Percentiles rank a stretch among this genome's conserved stretches.
These are phyloP conservation scores for Pythium rishiriense DNA, from an alignment of 352 stramenopile species.

Conservation along the genomic window DNA sequence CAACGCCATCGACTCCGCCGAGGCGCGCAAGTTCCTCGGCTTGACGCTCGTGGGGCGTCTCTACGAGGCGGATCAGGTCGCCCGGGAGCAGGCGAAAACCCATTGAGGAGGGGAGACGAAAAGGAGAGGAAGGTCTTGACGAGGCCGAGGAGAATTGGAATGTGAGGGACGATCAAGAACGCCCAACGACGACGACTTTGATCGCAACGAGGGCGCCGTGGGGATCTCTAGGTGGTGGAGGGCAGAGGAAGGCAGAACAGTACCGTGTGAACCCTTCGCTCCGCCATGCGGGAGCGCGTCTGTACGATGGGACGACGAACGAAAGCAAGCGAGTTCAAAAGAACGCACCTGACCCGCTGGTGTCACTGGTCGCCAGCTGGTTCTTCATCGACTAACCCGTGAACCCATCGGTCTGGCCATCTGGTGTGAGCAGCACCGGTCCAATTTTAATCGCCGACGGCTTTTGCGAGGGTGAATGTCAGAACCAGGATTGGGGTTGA, in stretches of 20 bases:
- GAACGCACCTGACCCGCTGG: too few relatives aligned
- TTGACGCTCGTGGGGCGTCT: conserved; percentile 63
- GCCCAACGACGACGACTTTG: neutral
- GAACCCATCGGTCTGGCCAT: conserved; percentile 7
- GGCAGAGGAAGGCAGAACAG: neutral
- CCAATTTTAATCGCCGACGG: conserved; percentile 3
- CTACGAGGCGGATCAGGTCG: conserved; percentile 69
- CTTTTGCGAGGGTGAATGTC: too few relatives aligned
- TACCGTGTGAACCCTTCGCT: neutral
- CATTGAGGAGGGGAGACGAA: neutral
- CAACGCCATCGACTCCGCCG: conserved; percentile 59
- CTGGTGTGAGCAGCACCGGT: neutral
- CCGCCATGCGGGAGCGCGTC: neutral
- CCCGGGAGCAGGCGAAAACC: conserved; percentile 3
- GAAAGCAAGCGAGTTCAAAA: neutral
- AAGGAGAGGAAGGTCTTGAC: neutral
- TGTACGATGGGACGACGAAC: neutral
- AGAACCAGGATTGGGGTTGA: too few relatives aligned
- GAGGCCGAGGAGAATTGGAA: neutral
- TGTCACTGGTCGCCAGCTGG: neutral
- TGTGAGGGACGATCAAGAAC: neutral
- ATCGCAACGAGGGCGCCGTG: too few relatives aligned
- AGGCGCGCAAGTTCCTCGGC: conserved; percentile 52
- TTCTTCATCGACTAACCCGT: neutral
- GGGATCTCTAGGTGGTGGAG: neutral